Base-by-base conservation (phyloP, 176 grass and related monocot genomes). In the Lolium perenne region DNA sequence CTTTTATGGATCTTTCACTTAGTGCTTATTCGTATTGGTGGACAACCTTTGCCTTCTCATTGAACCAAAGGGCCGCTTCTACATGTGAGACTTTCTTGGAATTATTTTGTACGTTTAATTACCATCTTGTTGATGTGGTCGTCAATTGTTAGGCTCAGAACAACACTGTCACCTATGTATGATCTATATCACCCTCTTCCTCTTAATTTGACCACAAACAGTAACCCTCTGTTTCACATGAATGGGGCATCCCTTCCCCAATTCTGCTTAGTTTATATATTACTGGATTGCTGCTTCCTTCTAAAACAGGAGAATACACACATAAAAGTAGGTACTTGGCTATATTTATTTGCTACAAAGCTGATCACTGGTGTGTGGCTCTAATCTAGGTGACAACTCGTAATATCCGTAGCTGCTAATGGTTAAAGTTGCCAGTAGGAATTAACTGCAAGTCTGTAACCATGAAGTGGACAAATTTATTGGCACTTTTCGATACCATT, bases 401-500 rank as follows among this genome's bases (percentile, higher is more conserved):
- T 14, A 45, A n/a, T 6, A 40, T 10, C 25, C 64, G 63, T 43
- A 8, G 15, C 22, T 4, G 48, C 45, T 56, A 21, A 17, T 69
- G 11, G 12, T 78, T 78, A 78, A 49, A 45, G 69, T 35, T 83
- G 13, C 18, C 55, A 41, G 59, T 74, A n/a, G 32, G 41, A 65
- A 65, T 84, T 40, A 73, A 72, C 22, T 54, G 32, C 74, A 57
- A 35, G 16, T 56, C 54, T 56, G 16, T 18, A 56, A 18, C 64
- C 46, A 53, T 54, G 43, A 53, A 29, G 45, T 40, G 20, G 43
- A 63, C 46, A 21, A 74, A 74, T 66, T 74, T 22, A 74, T 74
- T 6, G 43, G 76, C 16, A 83, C 53, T 65, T 58, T 89, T 77
- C 74, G 57, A 85, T 75, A 57, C 57, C 87, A 85, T 80, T 48